Evolutionary conservation across 202 grass and related monocot species (phyloP), one percentile per base, ranked within the genome.

Genomic region (Schoenoplectus tabernaemontani): DNA sequence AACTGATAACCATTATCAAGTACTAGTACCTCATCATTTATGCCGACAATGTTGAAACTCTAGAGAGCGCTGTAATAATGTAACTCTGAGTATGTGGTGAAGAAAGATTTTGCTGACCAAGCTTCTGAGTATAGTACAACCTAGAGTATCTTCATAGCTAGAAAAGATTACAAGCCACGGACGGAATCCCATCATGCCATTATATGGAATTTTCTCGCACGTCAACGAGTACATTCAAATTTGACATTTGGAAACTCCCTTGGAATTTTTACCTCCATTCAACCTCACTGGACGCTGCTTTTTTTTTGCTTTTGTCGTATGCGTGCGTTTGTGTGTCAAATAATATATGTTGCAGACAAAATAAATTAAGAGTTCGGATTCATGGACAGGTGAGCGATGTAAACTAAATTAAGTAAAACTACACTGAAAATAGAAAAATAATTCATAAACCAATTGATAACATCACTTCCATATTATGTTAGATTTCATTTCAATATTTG

Each of bases 141-240:
- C 67, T 70, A 71, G 38, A 44, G 65, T 24, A 72, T 72, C 68
- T 50, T 50, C 22, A 71, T 50, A 72, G 68, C 43, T 72, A 46
- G 23, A 72, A 72, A 72, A 50, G 22, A 72, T 72, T 72, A 72
- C 68, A 71, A 71, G 67, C 67, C 28, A 72, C 43, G 43, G 23
- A 72, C 0, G 39, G 38, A 50, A 72, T 72, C 42, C 68, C 11
- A 70, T 70, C 39, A 48, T 71, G 23, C 23, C 33, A 50, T 50
- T 72, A 15, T 32, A 48, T 72, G 68, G 68, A 30, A 72, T 70
- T 70, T 47, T 47, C 20, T 70, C 23, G 6, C 68, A 72, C 68
- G 68, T 48, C 68, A 72, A 72, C 22, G 43, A 50, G 42, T 72
- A 72, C 68, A 72, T 50, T 32, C 22, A 50, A 50, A 47, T 72